Base-by-base conservation (phyloP, 192 early-diverging fungal genomes). In the Chytriomyces hyalinus region DNA sequence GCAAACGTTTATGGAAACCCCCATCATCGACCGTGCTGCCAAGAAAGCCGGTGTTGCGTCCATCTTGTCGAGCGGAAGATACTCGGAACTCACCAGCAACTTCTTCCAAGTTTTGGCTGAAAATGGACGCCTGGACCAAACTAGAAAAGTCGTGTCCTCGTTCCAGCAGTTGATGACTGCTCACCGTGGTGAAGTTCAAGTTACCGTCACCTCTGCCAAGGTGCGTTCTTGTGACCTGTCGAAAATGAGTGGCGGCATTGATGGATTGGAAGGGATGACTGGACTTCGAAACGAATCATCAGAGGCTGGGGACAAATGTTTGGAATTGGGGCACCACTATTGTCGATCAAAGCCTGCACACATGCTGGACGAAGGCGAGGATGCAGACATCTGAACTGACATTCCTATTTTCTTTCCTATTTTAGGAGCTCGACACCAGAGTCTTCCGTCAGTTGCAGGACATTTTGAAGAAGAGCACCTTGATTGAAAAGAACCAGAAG, bases 31-130 rank as follows among this genome's bases (percentile, higher is more conserved):
- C 90, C 91, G 90, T 77, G 60, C 84, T 15, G 85, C 86, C 76
- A 97, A 97, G 91, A 91, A 90, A 85, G 78, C 86, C 73, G 92
- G 91, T 77, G 87, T 97, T 66, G 73, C 86, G 75, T 78, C 85
- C 48, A 65, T 87, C 57, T 75, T 97, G 69, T 84, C 90, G 57
- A 86, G 90, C 76, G 85, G 84, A 49, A 91, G 91, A 81, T 90
- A 88, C 87, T 90, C 87, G 57, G 90, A 92, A n/a, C 80, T 94
- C 63, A 97, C 96, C 64, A 84, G 86, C 80, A 97, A 97, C 90
- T 93, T 99, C 65, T 96, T 99, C 79, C 89, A 92, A 73, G 85
- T 92, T 62, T 87, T 99, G 67, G 92, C 94, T 36, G 97, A 99
- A 84, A 99, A 97, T 87, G 94, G 94, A 85, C 93, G 97, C 74